Conservation (phyloP, 495 filamentous ascomycete species). For the Xylaria cubensis region DNA sequence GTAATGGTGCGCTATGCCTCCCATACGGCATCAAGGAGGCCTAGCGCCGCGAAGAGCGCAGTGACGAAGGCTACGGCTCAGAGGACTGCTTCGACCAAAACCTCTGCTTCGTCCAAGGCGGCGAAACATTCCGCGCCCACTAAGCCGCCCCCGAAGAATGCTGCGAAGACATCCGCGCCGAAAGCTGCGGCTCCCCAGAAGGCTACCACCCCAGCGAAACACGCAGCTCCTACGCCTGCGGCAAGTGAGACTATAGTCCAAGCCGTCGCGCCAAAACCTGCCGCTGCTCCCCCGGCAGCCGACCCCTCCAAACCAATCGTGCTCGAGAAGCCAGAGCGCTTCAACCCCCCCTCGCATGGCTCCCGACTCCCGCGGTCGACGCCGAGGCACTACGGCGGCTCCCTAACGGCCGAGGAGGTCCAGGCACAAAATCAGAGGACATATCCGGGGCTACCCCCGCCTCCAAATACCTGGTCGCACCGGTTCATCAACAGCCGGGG, state of each 20-base stretch:
- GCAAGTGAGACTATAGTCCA: slow-evolving; percentile 14
- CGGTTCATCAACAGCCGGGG: slow-evolving; percentile 74
- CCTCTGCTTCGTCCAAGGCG: slow-evolving; percentile 20
- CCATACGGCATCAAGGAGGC: slow-evolving; percentile 31
- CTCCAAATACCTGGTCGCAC: slow-evolving; percentile 73
- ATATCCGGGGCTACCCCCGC: slow-evolving; percentile 84
- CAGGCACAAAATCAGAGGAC: slow-evolving; percentile 66
- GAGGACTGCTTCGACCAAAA: slow-evolving; percentile 30
- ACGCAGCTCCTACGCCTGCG: slow-evolving; percentile 27
- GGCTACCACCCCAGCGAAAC: slow-evolving; percentile 29
- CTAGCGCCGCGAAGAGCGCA: slow-evolving; percentile 21
- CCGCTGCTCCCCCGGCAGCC: slow-evolving; percentile 22
- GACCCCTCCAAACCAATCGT: slow-evolving; percentile 59
- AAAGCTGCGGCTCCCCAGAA: slow-evolving; percentile 22
- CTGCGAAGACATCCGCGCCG: slow-evolving; percentile 32
- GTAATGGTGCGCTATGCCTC: slow-evolving; percentile 46
- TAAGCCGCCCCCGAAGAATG: slow-evolving; percentile 37
- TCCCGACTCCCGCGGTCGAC: slow-evolving; percentile 56
- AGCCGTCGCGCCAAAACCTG: slow-evolving; percentile 17
- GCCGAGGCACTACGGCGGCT: slow-evolving; percentile 71
- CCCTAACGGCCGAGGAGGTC: slow-evolving; percentile 63
- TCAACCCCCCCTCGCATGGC: slow-evolving; percentile 85
- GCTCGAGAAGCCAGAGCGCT: slow-evolving; percentile 80
- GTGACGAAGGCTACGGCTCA: neutral
- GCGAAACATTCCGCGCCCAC: slow-evolving; percentile 40